These are phyloP conservation scores for Cyamopsis tetragonoloba DNA, from an alignment of 306 rosid genomes.

Conservation along the genomic window DNA sequence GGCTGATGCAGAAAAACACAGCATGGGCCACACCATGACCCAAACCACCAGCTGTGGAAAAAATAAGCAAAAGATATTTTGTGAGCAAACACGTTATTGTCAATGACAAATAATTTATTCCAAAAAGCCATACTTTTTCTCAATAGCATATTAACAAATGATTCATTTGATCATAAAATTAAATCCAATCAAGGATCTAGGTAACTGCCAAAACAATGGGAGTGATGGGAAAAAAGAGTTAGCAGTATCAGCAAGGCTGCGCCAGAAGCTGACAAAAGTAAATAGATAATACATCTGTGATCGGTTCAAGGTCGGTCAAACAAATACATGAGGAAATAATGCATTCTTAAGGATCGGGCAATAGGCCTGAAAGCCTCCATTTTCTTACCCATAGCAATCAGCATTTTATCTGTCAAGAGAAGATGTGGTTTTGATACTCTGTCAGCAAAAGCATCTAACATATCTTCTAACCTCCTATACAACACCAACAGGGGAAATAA, in stretches of 20 bases:
- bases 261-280: neutral
- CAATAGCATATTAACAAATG: constrained; percentile 17
- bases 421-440: constrained; percentile 87
- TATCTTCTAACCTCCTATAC: constrained; percentile 77
- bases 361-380: neutral
- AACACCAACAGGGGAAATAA: constrained; percentile 17
- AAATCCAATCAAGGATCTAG: neutral
- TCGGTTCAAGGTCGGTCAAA: neutral
- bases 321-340: neutral
- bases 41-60: constrained; percentile 89
- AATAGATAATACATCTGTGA: neutral
- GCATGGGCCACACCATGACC: constrained; percentile 97
- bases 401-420: constrained; percentile 83
- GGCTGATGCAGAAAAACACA: constrained; percentile 95
- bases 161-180: neutral
- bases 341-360: neutral
- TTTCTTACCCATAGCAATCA: constrained; percentile 80
- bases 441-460: constrained; percentile 85
- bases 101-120: neutral
- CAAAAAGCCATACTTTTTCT: neutral
- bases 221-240: neutral
- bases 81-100: constrained; percentile 2
- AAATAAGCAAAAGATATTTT: constrained; percentile 23
- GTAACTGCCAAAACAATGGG: neutral
- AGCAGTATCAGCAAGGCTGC: neutral